These are phyloP conservation scores for Fomitopsis betulina DNA, from an alignment of 1,284 basidiomycete species.

Conservation along the genomic window DNA sequence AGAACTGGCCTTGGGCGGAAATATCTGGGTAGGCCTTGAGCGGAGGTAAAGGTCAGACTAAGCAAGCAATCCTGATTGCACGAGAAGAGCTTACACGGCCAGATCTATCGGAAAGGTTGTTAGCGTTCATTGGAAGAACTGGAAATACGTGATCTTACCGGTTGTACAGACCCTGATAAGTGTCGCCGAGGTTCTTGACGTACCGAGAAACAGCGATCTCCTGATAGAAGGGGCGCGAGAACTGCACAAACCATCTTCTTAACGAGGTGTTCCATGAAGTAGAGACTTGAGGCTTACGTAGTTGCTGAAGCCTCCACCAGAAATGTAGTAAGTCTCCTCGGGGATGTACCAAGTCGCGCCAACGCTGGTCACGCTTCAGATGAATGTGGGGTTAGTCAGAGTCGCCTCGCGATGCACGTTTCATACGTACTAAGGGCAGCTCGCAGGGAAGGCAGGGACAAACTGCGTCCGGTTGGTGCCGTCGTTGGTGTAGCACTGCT, in stretches of 20 bases:
- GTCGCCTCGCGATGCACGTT: no score
- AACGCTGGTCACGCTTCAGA: conserved; percentile 47
- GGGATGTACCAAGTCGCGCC: conserved; percentile 55
- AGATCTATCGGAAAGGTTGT: conserved; percentile 1
- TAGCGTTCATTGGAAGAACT: not conserved
- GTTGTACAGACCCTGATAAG: conserved; percentile 58
- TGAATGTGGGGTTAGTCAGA: not conserved
- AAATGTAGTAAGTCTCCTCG: conserved; percentile 51
- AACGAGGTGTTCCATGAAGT: not conserved
- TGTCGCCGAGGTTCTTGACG: conserved; percentile 41
- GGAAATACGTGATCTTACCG: conserved; percentile 30
- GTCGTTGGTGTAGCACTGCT: conserved; percentile 56
- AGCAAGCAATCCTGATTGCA: not conserved
- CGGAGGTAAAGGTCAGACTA: not conserved
- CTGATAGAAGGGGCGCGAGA: conserved; percentile 54
- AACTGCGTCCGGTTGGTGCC: conserved; percentile 51
- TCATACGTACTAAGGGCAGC: conserved; percentile 41
- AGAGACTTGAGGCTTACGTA: not conserved
- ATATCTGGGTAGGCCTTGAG: conserved; percentile 35
- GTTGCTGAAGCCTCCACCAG: conserved; percentile 69
- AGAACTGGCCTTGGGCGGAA: conserved; percentile 33
- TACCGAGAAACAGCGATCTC: conserved; percentile 36
- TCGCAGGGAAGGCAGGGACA: conserved; percentile 57
- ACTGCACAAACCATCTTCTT: conserved; percentile 29
- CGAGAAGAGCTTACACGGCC: conserved; percentile 12